phyloP scores from a whole-genome alignment of 306 rosid genomes.

The Ochetophila trinervis region DNA sequence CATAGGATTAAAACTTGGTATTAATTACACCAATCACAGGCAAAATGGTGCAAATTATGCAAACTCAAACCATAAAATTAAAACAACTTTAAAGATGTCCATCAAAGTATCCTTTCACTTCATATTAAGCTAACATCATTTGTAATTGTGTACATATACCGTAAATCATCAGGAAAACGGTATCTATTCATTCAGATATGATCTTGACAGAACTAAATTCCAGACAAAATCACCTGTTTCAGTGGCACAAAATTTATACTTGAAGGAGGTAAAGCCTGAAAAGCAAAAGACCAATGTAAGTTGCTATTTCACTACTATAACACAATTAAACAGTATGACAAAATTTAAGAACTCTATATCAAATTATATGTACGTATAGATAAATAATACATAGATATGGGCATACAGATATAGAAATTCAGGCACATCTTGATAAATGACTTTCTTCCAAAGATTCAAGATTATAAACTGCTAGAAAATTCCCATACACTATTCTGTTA shows the following conservation, averaged over 20 bases:
- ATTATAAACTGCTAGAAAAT: background rate
- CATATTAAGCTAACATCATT: background rate
- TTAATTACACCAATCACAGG: background rate
- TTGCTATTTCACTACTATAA: slow-evolving; percentile 1
- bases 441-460: background rate
- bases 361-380: too few species aligned
- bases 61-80: background rate
- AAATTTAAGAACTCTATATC: background rate
- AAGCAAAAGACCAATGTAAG: slow-evolving; percentile 22
- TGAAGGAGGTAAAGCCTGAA: slow-evolving; percentile 86
- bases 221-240: slow-evolving; percentile 60
- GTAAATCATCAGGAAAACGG: background rate
- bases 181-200: background rate
- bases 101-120: background rate
- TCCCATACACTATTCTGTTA: background rate
- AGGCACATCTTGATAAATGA: background rate
- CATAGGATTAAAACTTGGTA: background rate
- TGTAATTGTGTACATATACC: background rate
- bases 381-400: too few species aligned
- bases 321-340: background rate
- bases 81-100: slow-evolving; percentile 1
- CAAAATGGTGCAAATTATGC: background rate
- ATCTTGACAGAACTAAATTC: background rate
- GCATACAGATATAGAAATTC: too few species aligned
- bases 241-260: slow-evolving; percentile 74